phyloP scores from a whole-genome alignment of 768 basidiomycete species.

The Amylocystis lapponica region DNA sequence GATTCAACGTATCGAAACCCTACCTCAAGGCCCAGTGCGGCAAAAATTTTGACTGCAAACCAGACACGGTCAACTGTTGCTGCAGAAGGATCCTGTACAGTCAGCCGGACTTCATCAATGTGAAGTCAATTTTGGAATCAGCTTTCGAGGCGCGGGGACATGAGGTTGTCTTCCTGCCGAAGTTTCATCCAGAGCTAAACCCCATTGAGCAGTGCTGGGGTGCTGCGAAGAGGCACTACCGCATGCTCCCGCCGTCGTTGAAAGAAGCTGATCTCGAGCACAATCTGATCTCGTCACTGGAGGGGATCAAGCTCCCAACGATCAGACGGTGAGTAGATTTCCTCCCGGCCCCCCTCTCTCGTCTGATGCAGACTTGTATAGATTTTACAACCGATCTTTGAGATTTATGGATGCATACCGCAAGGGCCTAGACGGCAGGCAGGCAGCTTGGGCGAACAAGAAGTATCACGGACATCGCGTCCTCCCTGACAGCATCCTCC shows the following conservation, averaged over 20 bases:
- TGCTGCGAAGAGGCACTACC: no score
- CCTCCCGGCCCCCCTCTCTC: no score
- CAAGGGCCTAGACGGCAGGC: constrained; percentile 10
- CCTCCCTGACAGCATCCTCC: constrained; percentile 5
- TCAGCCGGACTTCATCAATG: constrained; percentile 29
- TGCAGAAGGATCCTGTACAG: constrained; percentile 24
- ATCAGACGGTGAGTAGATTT: constrained; percentile 22
- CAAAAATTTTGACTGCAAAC: constrained; percentile 20
- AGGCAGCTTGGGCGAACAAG: constrained; percentile 16
- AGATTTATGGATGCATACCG: constrained; percentile 18
- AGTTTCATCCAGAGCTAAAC: no score
- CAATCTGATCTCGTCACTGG: constrained; percentile 22
- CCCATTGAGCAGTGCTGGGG: no score
- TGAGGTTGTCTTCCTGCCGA: no score
- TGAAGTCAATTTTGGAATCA: constrained; percentile 22
- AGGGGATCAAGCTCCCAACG: constrained; percentile 18
- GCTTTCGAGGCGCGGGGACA: constrained; percentile 20
- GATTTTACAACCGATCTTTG: constrained; percentile 9
- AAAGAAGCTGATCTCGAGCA: no score
- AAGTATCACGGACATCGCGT: constrained; percentile 12
- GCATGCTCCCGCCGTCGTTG: no score
- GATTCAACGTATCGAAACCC: background rate
- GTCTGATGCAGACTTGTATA: background rate
- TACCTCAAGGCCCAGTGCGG: constrained; percentile 19
- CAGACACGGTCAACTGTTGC: constrained; percentile 20